Base-by-base conservation (phyloP, 2,329 filamentous ascomycete genomes). In the Stemphylium lycopersici region DNA sequence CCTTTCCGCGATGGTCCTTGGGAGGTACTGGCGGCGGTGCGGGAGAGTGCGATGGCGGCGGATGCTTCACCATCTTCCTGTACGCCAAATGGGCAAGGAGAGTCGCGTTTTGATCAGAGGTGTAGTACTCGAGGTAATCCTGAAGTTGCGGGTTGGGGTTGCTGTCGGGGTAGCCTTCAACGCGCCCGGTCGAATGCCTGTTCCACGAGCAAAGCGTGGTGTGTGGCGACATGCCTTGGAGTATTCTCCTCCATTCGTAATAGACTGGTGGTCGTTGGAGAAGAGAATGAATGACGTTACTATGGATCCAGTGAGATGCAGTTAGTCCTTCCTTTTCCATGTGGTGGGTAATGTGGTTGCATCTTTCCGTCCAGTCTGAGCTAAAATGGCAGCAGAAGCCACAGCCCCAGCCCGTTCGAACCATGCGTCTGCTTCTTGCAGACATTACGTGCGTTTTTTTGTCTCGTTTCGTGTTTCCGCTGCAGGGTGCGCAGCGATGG, bases 311-410 rank as follows among this genome's bases (percentile, higher is more conserved):
- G 54, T 87, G 81, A n/a, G 77, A 76, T 68, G 85, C 86, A 36
- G 81, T 84, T 69, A 82, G 79, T 8, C 58, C 53, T 4, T 65
- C 58, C 7, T 61, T 60, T 63, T 88, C 86, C 63, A 87, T 88
- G 62, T 89, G 86, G 3, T 79, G 75, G n/a, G 84, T 84, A 18
- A 89, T 82, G 57, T 89, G 86, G 64, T 87, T 84, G 55, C 87
- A 85, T 65, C 87, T 83, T 40, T 85, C 83, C 59, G 85, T 83
- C 57, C 85, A 83, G 26, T 83, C 82, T 10, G 79, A 79, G 51
- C 86, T 83, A 52, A 87, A 81, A 6, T 84, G 85, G 5, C 81
- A 83, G 62, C 86, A 89, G 69, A 89, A 88, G 6, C 86, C 86
- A 55, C 86, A 89, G 1, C 85, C 86, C 83, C 86, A 89, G 34